Conservation (phyloP, 108 stramenopile genomes). For the Nitzschia putrida region DNA sequence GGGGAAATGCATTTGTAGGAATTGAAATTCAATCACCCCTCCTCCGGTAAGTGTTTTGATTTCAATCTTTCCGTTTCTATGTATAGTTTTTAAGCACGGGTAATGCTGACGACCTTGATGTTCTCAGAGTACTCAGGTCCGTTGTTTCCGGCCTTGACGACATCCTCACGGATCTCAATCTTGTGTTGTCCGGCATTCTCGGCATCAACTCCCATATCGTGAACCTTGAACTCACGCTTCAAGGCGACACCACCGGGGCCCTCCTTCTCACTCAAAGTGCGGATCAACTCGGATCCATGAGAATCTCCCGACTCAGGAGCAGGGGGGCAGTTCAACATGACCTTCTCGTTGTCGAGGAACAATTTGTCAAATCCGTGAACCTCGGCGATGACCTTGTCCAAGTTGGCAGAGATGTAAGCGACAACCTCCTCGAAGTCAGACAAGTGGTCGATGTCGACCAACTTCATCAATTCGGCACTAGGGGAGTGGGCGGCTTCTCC, state of each 20-base stretch:
- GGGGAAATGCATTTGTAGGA: no score
- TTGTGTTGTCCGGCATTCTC: constrained; percentile 22
- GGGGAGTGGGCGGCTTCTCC: constrained; percentile 29
- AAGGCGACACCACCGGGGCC: constrained; percentile 20
- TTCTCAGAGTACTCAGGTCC: constrained; percentile 14
- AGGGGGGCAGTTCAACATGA: constrained; percentile 31
- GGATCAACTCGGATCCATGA: constrained; percentile 26
- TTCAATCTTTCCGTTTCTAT: no score
- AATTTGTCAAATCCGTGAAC: constrained; percentile 41
- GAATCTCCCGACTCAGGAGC: constrained; percentile 27
- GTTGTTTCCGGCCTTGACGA: constrained; percentile 18
- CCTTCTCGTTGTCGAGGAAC: constrained; percentile 28
- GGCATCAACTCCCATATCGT: constrained; percentile 24
- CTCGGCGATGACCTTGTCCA: constrained; percentile 31
- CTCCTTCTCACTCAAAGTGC: constrained; percentile 29
- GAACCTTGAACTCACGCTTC: constrained; percentile 41
- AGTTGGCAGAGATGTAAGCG: constrained; percentile 20
- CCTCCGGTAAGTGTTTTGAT: no score
- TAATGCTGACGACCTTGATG: constrained; percentile 20
- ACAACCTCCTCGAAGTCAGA: constrained; percentile 33
- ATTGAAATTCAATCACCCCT: no score
- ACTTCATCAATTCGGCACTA: constrained; percentile 32
- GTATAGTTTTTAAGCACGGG: not conserved
- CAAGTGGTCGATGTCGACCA: constrained; percentile 36
- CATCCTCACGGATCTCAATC: constrained; percentile 38